These are phyloP conservation scores for Imleria badia DNA, from an alignment of 768 basidiomycete species.

Conservation along the genomic window DNA sequence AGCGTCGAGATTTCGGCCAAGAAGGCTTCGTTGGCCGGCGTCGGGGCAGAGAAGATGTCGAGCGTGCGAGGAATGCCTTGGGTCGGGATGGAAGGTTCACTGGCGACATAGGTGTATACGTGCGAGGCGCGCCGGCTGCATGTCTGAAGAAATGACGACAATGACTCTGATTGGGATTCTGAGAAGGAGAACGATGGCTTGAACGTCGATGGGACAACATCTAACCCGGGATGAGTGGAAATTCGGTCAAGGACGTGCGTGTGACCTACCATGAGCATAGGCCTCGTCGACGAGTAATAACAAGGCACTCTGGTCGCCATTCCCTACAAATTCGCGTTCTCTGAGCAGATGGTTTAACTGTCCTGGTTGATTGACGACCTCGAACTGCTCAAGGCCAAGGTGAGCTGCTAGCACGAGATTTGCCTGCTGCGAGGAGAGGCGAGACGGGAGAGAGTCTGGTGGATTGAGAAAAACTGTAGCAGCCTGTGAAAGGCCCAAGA, in stretches of 20 bases:
- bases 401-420: constrained; percentile 64
- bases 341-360: constrained; percentile 20
- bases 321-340: constrained; percentile 55
- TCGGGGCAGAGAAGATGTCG: constrained; percentile 42
- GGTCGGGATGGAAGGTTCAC: constrained; percentile 33
- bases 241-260: background rate
- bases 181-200: constrained; percentile 47
- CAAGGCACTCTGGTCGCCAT: constrained; percentile 49
- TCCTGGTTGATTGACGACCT: constrained; percentile 41
- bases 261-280: constrained; percentile 51
- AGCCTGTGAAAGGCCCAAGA: constrained; percentile 43
- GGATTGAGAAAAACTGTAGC: constrained; percentile 64
- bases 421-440: constrained; percentile 51
- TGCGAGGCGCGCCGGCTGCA: constrained; percentile 59
- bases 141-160: constrained; percentile 55
- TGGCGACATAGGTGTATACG: constrained; percentile 54
- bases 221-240: constrained; percentile 34
- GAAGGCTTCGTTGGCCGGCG: constrained; percentile 40
- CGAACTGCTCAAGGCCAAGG: constrained; percentile 68
- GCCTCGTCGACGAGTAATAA: constrained; percentile 56
- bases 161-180: constrained; percentile 31
- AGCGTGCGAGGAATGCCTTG: constrained; percentile 35
- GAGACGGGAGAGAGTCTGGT: constrained; percentile 34
- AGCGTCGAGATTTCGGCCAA: constrained; percentile 44
- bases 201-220: constrained; percentile 54